Evolutionary conservation across 371 early-diverging fungal genomes (phyloP).

Genomic region (Apophysomyces sp.): DNA sequence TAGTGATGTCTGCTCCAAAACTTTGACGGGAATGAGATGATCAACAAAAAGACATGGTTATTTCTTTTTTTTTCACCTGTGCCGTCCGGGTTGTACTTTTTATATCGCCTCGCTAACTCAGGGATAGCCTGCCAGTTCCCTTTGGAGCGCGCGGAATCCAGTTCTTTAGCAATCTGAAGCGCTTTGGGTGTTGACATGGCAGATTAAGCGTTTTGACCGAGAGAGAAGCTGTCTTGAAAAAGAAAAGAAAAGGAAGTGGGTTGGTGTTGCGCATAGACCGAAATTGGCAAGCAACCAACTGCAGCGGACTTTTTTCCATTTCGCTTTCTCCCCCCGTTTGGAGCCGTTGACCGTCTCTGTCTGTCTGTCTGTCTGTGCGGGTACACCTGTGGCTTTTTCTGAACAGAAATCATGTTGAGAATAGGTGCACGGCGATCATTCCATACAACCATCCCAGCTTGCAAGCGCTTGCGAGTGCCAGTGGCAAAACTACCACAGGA

Average conservation of each 20-base stretch:
- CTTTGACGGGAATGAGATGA: slow-evolving; percentile 16
- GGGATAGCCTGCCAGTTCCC: slow-evolving; percentile 57
- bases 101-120: slow-evolving; percentile 63
- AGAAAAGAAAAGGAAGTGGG: not conserved
- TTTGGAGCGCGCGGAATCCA: slow-evolving; percentile 58
- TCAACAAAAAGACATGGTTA: slow-evolving; percentile 1
- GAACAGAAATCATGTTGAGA: not conserved
- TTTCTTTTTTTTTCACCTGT: slow-evolving; percentile 39
- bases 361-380: too few species aligned
- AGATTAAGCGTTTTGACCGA: not conserved
- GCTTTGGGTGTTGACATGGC: slow-evolving; percentile 29
- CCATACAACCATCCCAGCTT: not conserved
- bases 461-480: not conserved
- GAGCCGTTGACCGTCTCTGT: not conserved
- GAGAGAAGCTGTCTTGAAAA: not conserved
- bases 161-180: slow-evolving; percentile 33
- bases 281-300: slow-evolving; percentile 1
- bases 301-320: not conserved
- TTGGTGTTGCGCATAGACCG: not conserved
- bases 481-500: not conserved
- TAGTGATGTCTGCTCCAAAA: slow-evolving; percentile 44
- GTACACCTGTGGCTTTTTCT: not conserved
- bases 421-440: not conserved
- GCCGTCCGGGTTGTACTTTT: slow-evolving; percentile 64
- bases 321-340: not conserved